phyloP scores from a whole-genome alignment of 768 basidiomycete species.

The Suillus fuscotomentosus region DNA sequence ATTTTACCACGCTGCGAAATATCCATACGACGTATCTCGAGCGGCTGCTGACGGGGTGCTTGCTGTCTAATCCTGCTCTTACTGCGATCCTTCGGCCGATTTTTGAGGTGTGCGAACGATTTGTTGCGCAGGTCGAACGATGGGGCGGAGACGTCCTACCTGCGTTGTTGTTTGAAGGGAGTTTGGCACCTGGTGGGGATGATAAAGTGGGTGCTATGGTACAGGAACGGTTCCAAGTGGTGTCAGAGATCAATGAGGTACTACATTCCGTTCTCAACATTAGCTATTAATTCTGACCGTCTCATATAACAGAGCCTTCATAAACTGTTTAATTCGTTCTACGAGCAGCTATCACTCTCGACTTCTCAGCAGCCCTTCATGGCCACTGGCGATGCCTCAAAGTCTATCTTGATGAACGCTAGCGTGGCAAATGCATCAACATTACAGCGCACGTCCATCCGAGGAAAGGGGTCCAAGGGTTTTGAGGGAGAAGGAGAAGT shows the following conservation, averaged over 20 bases:
- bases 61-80: slow-evolving; percentile 66
- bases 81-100: slow-evolving; percentile 67
- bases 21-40: slow-evolving; percentile 84
- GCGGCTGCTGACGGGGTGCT: slow-evolving; percentile 73
- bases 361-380: slow-evolving; percentile 74
- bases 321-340: slow-evolving; percentile 68
- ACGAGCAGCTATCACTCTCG: slow-evolving; percentile 73
- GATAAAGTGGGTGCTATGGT: slow-evolving; percentile 73
- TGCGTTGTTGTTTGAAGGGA: slow-evolving; percentile 79
- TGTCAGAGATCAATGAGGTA: slow-evolving; percentile 81
- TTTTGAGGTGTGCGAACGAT: slow-evolving; percentile 80
- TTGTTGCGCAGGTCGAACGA: slow-evolving; percentile 84
- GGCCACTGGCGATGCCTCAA: slow-evolving; percentile 64
- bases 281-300: slow-evolving; percentile 1
- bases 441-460: slow-evolving; percentile 49
- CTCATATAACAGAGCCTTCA: slow-evolving; percentile 56
- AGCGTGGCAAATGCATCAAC: slow-evolving; percentile 47
- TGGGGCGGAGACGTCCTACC: slow-evolving; percentile 93
- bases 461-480: slow-evolving; percentile 49
- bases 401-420: slow-evolving; percentile 61
- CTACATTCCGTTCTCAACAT: neutral
- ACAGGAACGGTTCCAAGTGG: slow-evolving; percentile 61
- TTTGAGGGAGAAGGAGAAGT: slow-evolving; percentile 65
- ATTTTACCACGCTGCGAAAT: slow-evolving; percentile 82
- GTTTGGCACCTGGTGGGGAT: slow-evolving; percentile 50